phyloP scores from a whole-genome alignment of 140 eudicot species.

The Flaveria floridana region DNA sequence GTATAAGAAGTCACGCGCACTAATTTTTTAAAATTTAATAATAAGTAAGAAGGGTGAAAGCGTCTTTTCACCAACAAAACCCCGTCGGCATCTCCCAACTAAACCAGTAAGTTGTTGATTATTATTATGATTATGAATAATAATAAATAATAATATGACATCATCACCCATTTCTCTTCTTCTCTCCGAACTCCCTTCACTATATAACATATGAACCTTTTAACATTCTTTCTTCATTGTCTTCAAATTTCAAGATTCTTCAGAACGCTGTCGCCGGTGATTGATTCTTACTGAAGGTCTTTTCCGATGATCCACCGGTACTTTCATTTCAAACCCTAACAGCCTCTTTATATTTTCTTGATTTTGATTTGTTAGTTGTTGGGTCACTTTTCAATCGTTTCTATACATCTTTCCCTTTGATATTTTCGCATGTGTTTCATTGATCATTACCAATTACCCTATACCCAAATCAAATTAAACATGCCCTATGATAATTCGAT shows the following conservation, averaged over 20 bases:
- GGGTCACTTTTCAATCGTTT: slow-evolving; percentile 17
- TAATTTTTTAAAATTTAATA: no score
- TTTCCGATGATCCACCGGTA: slow-evolving; percentile 34
- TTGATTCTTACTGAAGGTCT: background rate
- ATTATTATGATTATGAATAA: background rate
- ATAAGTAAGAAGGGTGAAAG: background rate
- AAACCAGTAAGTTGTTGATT: slow-evolving; percentile 28
- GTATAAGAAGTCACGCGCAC: no score
- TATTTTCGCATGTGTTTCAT: background rate
- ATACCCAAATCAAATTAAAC: background rate
- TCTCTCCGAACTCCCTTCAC: slow-evolving; percentile 17
- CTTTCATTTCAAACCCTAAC: slow-evolving; percentile 22
- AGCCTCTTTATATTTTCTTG: background rate
- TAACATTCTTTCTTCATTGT: background rate
- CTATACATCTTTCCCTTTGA: background rate
- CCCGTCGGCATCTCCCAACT: slow-evolving; percentile 35
- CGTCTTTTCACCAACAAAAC: slow-evolving; percentile 25
- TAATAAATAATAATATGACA: background rate
- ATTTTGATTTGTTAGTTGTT: slow-evolving; percentile 22
- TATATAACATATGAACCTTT: background rate
- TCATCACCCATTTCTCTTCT: background rate
- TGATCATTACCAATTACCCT: background rate
- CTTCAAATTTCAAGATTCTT: slow-evolving; percentile 24
- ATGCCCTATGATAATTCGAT: slow-evolving; percentile 5
- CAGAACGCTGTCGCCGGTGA: slow-evolving; percentile 14